Base-by-base conservation (phyloP, 768 basidiomycete genomes). In the Lactarius akahatsu region DNA sequence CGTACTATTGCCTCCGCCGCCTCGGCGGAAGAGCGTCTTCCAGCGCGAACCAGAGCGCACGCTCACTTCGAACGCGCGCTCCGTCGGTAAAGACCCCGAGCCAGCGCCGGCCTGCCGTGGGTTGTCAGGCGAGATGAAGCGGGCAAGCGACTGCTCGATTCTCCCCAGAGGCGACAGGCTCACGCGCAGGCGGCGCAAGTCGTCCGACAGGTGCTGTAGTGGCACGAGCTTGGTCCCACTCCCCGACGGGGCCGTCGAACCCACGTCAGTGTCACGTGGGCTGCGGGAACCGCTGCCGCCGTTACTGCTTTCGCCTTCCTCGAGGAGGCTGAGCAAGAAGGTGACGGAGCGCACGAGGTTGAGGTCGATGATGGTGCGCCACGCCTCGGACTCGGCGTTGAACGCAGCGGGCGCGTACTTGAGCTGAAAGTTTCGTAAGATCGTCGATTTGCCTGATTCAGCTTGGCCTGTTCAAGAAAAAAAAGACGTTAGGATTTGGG, bases 391-490 rank as follows among this genome's bases (percentile, higher is more conserved):
- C 78, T 89, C 86, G 2, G 81, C 79, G 50, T 80, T 76, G 69
- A 88, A 86, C 1, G 85, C 81, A 66, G 81, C 81, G 0, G 87
- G 87, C 9, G 85, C 80, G 67, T 85, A 86, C 55, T 82, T 78
- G 36, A 88, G 78, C 71, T 88, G 85, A 69, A 88, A 86, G 72
- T 86, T 86, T 77, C 88, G 88, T 54, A 89, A 75, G 34, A 86
- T 79, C 0, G 87, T 88, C 0, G 86, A 86, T 73, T 89, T 88
- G 36, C 87, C 87, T 7, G 86, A 85, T 76, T 88, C 86, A 38
- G 86, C 84, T 74, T 87, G 87, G 57, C 87, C 86, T 87, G 66
- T 32, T 30, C 20, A 13, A 3, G 11, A 18, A 28, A 45, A 30
- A 32, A 56, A 34, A n/a, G 7, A 34, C 30, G 16, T 28, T 10